A percentile compares a stretch with the other conserved stretches of the same genome.
Conservation (phyloP, 306 rosid genomes). For the Betula pendula region DNA sequence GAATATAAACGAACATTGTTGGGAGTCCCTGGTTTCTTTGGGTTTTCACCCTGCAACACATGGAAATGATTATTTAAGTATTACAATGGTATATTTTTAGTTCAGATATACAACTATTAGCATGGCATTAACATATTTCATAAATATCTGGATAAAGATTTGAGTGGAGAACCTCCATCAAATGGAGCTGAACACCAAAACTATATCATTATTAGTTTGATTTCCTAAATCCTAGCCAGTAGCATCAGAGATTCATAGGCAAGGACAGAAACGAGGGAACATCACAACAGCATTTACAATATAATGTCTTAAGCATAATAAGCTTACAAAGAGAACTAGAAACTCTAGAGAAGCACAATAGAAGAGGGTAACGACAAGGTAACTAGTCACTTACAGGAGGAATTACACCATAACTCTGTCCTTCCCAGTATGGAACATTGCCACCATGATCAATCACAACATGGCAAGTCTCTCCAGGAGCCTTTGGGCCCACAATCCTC, state of each 20-base stretch:
- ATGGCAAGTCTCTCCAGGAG: constrained; percentile 98
- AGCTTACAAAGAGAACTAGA: constrained; percentile 1
- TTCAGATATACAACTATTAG: neutral
- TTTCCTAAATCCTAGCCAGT: neutral
- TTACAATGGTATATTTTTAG: neutral
- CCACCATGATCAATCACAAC: constrained; percentile 93
- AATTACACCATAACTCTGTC: constrained; percentile 94
- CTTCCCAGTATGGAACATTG: constrained; percentile 99
- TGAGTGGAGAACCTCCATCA: neutral
- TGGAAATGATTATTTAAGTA: constrained; percentile 16
- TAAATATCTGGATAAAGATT: neutral
- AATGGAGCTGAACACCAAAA: constrained; percentile 4
- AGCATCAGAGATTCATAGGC: constrained; percentile 5
- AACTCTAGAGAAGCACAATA: constrained; percentile 5
- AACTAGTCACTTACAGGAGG: constrained; percentile 72
- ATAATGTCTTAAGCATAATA: neutral
- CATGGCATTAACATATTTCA: neutral
- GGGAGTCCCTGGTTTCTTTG: constrained; percentile 85
- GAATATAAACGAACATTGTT: constrained; percentile 92
- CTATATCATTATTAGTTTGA: neutral
- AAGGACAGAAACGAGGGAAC: constrained; percentile 6
- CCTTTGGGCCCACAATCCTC: constrained; percentile 86
- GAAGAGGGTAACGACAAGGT: neutral
- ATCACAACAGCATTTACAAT: neutral
- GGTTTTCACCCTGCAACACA: constrained; percentile 86